Base-by-base conservation (phyloP, 345 rosid genomes). In the Rhodamnia argentea region DNA sequence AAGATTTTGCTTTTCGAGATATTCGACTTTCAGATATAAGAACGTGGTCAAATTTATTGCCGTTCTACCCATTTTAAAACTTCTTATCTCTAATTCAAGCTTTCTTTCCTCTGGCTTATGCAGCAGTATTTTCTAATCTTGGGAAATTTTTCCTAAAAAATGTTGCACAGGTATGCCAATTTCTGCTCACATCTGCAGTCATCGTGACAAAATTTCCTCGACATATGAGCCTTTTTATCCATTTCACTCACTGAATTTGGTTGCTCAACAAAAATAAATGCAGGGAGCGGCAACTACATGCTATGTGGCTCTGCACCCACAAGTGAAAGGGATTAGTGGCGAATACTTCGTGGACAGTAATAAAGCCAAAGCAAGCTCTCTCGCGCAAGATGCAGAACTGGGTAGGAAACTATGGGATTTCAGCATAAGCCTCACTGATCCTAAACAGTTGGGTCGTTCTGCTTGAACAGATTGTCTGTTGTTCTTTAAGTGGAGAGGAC, bases 241-340 rank as follows among this genome's bases (percentile, higher is more conserved):
- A 7, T 5, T 5, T 29, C 3, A 13, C 18, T 74, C 10, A 4
- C 53, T 42, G 37, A 37, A 29, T 51, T 82, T 20, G 9, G 56
- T 23, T 83, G 14, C 22, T 26, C 53, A 47, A 57, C n/a, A 24
- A 32, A 44, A 24, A 7, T 53, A 16, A 83, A 51, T 88, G n/a
- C 86, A 95, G 98, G 96, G 98, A 88, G 96, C 96, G 4, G 94
- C 98, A 75, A 92, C 98, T 23, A 94, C 96, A 4, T 95, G 98
- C 88, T 95, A 93, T 55, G 92, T 92, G 13, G 96, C 98, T 29
- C 87, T 95, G 89, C 93, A 96, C 86, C 94, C 98, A 0, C 95
- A 93, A 56, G 90, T 88, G 40, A 90, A 89, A 40, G 98, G 96
- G 84, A 92, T 93, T 62, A 92, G 89, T 23, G 95, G 95, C 16